Evolutionary conservation across 2,329 filamentous ascomycete species (phyloP).

Genomic region (Xylogone sp.): DNA sequence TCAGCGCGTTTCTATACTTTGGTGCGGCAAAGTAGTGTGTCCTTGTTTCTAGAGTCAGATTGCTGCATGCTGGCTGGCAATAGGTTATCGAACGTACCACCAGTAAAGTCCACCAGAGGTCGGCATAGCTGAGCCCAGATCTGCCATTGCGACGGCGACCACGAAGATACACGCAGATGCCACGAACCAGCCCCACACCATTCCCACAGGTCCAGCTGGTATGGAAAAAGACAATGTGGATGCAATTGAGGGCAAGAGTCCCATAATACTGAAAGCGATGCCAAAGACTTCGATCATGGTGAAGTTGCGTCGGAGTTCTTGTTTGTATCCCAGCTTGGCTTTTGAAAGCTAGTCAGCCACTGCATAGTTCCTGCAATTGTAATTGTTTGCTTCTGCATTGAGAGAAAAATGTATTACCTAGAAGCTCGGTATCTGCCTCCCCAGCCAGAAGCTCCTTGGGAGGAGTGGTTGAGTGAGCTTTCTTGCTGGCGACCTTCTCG

Average conservation of each 20-base stretch:
- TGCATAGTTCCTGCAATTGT: too few relatives aligned
- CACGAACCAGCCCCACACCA: conserved; percentile 62
- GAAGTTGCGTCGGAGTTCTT: conserved; percentile 59
- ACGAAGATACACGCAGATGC: conserved; percentile 54
- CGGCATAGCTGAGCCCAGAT: conserved; percentile 51
- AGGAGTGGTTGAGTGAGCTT: conserved; percentile 11
- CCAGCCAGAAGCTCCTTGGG: conserved; percentile 17
- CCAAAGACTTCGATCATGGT: conserved; percentile 60
- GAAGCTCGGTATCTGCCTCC: conserved; percentile 29
- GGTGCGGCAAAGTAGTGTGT: conserved; percentile 55
- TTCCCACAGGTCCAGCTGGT: conserved; percentile 54
- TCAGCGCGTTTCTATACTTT: conserved; percentile 52
- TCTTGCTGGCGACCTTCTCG: conserved; percentile 18
- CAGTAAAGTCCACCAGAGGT: conserved; percentile 56
- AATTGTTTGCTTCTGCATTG: too few relatives aligned
- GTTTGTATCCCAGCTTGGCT: conserved; percentile 39
- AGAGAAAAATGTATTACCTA: too few relatives aligned
- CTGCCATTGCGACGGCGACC: conserved; percentile 56
- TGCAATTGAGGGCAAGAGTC: conserved; percentile 56
- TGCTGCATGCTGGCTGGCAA: background rate
- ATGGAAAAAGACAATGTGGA: conserved; percentile 55
- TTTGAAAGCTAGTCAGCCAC: background rate
- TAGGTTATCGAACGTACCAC: conserved; percentile 18
- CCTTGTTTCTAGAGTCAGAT: conserved; percentile 27
- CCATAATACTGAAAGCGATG: conserved; percentile 58